These are phyloP conservation scores for Populus davidiana DNA, from an alignment of 345 rosid genomes.

Conservation along the genomic window DNA sequence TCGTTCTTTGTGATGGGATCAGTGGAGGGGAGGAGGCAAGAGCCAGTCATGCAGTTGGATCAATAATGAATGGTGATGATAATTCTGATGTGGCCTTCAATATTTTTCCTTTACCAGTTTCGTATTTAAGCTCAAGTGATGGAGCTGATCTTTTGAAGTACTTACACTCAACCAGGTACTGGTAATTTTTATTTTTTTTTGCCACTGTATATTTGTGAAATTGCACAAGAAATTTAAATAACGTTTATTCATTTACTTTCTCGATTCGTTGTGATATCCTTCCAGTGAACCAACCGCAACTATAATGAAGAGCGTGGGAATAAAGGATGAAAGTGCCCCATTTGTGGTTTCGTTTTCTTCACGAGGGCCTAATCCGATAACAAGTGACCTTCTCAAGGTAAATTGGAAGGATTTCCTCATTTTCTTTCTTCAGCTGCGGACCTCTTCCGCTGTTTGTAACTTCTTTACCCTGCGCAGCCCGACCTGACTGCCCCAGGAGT, in stretches of 20 bases:
- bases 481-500: constrained; percentile 42
- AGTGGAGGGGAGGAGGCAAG: constrained; percentile 12
- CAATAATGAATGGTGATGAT: constrained; percentile 15
- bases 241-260: not conserved
- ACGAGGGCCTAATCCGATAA: constrained; percentile 31
- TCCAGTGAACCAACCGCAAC: constrained; percentile 34
- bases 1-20: constrained; percentile 15
- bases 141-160: constrained; percentile 19
- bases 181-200: no score
- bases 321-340: constrained; percentile 25
- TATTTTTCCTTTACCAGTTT: constrained; percentile 28
- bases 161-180: constrained; percentile 27
- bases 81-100: constrained; percentile 11
- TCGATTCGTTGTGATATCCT: not conserved
- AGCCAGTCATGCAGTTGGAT: constrained; percentile 12
- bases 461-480: constrained; percentile 17
- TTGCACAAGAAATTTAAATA: no score
- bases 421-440: not conserved
- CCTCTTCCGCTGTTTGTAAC: not conserved
- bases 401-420: not conserved
- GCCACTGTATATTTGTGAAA: not conserved
- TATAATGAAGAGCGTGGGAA: constrained; percentile 12
- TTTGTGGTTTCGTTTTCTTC: constrained; percentile 29
- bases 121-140: constrained; percentile 18
- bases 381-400: constrained; percentile 35